These are phyloP conservation scores for Lonicera japonica DNA, from an alignment of 129 eudicot genomes.

Conservation along the genomic window DNA sequence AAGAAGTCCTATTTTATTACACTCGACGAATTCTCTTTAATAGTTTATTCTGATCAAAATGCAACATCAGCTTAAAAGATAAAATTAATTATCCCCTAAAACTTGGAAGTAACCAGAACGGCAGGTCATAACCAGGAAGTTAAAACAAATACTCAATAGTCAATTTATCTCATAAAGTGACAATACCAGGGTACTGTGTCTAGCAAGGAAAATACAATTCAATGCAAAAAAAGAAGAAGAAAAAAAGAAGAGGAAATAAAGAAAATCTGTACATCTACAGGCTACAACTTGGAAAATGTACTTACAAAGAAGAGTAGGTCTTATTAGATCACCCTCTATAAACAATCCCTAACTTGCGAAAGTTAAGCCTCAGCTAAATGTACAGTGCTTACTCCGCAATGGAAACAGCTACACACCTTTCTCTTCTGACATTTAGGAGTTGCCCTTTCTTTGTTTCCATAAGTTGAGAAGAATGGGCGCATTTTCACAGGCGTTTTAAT, in stretches of 20 bases:
- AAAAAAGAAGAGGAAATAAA: too few relatives aligned
- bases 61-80: too few relatives aligned
- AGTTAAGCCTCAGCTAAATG: too few relatives aligned
- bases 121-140: too few relatives aligned
- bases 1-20: too few relatives aligned
- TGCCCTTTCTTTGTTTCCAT: slow-evolving; percentile 6
- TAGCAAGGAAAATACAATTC: slow-evolving; percentile 13
- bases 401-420: slow-evolving; percentile 11
- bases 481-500: slow-evolving; percentile 3
- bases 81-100: too few relatives aligned
- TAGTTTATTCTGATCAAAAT: too few relatives aligned
- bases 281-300: slow-evolving; percentile 13
- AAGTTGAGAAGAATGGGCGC: slow-evolving; percentile 4
- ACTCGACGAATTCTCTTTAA: too few relatives aligned
- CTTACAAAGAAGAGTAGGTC: slow-evolving; percentile 16
- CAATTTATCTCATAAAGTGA: neutral
- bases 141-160: too few relatives aligned
- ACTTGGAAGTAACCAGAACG: too few relatives aligned
- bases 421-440: slow-evolving; percentile 10
- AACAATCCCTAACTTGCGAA: neutral
- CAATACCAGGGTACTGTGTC: neutral
- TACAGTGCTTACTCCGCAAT: neutral
- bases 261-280: slow-evolving; percentile 5
- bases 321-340: neutral
- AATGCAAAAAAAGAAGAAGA: neutral